Conservation (phyloP, 106 monocot species). For the Vanilla planifolia region DNA sequence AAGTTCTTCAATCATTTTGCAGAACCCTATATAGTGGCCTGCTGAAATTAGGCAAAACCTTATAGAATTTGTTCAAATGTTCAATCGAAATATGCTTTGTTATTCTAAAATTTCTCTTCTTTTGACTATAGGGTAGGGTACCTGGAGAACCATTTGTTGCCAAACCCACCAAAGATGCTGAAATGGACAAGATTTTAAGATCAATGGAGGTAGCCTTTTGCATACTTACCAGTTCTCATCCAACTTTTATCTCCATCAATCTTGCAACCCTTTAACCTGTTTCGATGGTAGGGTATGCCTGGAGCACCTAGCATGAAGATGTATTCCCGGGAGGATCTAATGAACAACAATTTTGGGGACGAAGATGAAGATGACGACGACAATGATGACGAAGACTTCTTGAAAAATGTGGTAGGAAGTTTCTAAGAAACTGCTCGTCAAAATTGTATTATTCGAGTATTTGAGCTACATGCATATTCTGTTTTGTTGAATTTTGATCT, state of each 20-base stretch:
- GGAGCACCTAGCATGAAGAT: conserved; percentile 97
- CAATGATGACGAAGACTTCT: conserved; percentile 61
- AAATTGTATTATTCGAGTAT: not conserved
- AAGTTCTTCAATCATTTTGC: no score
- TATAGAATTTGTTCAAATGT: no score
- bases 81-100: no score
- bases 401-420: conserved; percentile 52
- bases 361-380: conserved; percentile 65
- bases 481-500: conserved; percentile 3
- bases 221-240: not conserved
- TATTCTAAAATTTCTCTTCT: not conserved
- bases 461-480: not conserved
- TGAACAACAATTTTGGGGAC: conserved; percentile 67
- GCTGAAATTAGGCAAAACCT: no score
- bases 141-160: conserved; percentile 79
- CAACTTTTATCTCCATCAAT: not conserved
- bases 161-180: conserved; percentile 89
- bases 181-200: conserved; percentile 93
- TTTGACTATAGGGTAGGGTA: conserved; percentile 45
- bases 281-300: conserved; percentile 68
- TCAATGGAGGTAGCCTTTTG: conserved; percentile 73
- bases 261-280: not conserved
- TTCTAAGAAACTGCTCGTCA: not conserved
- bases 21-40: no score
- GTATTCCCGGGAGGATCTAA: conserved; percentile 87